These are phyloP conservation scores for Fusarium sp. DNA, from an alignment of 2,329 filamentous ascomycete genomes.

Conservation along the genomic window DNA sequence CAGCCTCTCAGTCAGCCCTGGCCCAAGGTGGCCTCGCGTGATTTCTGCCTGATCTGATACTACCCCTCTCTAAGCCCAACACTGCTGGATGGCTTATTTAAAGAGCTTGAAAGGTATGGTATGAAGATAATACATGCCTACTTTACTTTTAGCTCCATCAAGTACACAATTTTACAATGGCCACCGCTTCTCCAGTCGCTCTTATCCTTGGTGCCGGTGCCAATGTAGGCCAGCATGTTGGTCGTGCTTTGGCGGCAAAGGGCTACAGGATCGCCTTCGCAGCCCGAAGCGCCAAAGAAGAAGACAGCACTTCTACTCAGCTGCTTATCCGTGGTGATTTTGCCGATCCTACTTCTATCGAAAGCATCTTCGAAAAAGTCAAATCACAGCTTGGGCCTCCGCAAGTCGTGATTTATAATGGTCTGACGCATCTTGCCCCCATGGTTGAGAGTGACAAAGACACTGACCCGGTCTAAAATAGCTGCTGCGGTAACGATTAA, in stretches of 20 bases:
- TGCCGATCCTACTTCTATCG: slow-evolving; percentile 46
- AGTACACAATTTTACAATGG: too few species aligned
- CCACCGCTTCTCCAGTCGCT: slow-evolving; percentile 16
- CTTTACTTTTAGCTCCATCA: too few species aligned
- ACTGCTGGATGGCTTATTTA: too few species aligned
- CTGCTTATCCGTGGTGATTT: slow-evolving; percentile 58
- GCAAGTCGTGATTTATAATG: slow-evolving; percentile 33
- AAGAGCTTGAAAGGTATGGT: too few species aligned
- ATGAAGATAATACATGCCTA: too few species aligned
- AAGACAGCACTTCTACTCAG: slow-evolving; percentile 35
- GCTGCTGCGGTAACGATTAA: slow-evolving; percentile 17
- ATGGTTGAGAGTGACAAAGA: too few species aligned
- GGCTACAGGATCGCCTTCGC: slow-evolving; percentile 48
- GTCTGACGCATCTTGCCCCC: background rate
- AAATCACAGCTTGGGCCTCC: slow-evolving; percentile 39
- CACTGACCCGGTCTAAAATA: background rate
- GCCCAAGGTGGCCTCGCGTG: too few species aligned
- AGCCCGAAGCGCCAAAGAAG: slow-evolving; percentile 40
- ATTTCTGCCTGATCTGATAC: too few species aligned
- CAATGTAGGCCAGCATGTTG: slow-evolving; percentile 43
- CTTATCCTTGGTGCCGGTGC: slow-evolving; percentile 50
- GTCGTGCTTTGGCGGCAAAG: slow-evolving; percentile 41
- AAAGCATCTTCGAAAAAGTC: slow-evolving; percentile 33
- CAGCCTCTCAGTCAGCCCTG: too few species aligned
- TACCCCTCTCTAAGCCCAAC: too few species aligned